A percentile compares a stretch with the other conserved stretches of the same genome.
These are phyloP conservation scores for Amaranthus hypochondriacus DNA, from an alignment of 148 eudicot genomes.

Conservation along the genomic window DNA sequence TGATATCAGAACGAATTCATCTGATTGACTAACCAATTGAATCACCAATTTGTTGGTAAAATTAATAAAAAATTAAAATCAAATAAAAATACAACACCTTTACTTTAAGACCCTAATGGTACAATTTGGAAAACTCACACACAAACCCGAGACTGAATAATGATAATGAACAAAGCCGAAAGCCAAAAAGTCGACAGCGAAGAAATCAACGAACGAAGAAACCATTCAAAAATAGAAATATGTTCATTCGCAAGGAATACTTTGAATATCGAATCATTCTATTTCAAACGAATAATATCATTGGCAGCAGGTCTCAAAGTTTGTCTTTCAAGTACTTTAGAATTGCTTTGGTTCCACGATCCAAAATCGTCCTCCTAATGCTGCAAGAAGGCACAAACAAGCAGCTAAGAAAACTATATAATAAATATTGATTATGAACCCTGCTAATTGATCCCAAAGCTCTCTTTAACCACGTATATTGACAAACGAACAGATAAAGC, in stretches of 20 bases:
- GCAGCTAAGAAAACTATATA: not conserved
- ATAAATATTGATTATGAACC: not conserved
- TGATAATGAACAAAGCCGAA: not conserved
- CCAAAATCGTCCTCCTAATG: slow-evolving; percentile 88
- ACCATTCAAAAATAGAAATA: not conserved
- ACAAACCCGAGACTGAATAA: not conserved
- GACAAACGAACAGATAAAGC: not conserved
- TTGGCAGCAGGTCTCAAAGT: slow-evolving; percentile 25
- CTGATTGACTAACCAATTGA: no score
- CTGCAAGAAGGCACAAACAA: slow-evolving; percentile 35
- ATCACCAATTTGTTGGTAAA: no score
- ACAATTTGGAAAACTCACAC: not conserved
- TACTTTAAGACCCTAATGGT: not conserved
- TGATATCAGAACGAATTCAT: no score
- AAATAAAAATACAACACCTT: no score
- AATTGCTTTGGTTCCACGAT: slow-evolving; percentile 87
- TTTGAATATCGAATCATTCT: not conserved
- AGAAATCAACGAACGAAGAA: not conserved
- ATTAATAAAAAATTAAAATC: no score
- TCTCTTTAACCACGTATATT: not conserved
- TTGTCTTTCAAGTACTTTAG: slow-evolving; percentile 73
- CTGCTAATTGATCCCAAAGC: not conserved
- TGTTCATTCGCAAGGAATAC: not conserved
- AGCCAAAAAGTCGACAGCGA: not conserved
- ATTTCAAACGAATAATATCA: not conserved